A percentile compares a stretch with the other conserved stretches of the same genome.
phyloP scores from a whole-genome alignment of 116 monocot species.

The Cymodocea nodosa region DNA sequence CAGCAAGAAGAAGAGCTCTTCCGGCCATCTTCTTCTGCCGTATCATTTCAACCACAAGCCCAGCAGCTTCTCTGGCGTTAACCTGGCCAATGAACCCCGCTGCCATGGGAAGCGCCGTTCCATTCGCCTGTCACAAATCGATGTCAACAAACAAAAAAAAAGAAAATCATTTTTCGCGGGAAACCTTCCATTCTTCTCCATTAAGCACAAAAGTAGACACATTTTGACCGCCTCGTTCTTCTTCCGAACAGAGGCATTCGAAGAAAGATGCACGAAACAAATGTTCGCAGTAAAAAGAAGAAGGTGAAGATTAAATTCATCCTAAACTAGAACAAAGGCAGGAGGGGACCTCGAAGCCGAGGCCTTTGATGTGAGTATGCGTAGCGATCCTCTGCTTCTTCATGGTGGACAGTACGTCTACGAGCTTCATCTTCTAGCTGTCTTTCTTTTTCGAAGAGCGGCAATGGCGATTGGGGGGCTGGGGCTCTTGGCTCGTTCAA shows the following conservation, averaged over 20 bases:
- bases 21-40: conserved; percentile 99
- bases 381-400: conserved; percentile 97
- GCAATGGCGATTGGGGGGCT: neutral
- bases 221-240: no score
- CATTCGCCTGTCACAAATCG: conserved; percentile 34
- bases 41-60: conserved; percentile 94
- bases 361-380: conserved; percentile 99
- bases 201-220: no score
- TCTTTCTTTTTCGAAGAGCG: neutral
- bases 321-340: no score
- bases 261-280: neutral
- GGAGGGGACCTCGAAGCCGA: conserved; percentile 66
- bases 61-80: conserved; percentile 71
- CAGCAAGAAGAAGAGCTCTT: conserved; percentile 74
- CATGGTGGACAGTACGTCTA: conserved; percentile 81
- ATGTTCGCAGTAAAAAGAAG: neutral
- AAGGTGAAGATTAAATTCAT: neutral
- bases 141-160: neutral
- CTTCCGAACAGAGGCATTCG: no score
- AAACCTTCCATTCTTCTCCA: neutral
- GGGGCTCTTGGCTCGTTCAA: neutral
- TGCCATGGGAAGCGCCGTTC: conserved; percentile 59
- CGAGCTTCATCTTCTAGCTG: conserved; percentile 50
- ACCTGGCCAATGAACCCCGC: conserved; percentile 90
- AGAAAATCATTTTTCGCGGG: neutral